Evolutionary conservation across 345 rosid species (phyloP).

Genomic region (Punica granatum): DNA sequence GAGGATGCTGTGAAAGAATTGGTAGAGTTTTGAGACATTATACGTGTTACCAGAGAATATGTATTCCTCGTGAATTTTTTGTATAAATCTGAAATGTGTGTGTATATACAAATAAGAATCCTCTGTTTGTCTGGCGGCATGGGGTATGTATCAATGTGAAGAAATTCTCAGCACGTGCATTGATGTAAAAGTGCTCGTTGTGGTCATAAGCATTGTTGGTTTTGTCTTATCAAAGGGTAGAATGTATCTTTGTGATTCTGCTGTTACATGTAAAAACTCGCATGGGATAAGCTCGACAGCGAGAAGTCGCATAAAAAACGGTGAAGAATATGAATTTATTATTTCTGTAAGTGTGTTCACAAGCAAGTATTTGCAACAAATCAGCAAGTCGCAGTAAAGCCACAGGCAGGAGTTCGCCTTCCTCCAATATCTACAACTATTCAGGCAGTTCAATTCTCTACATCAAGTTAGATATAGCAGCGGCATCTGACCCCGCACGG

Average conservation of each 20-base stretch:
- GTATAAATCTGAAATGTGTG: neutral
- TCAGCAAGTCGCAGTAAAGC: neutral
- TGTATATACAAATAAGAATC: neutral
- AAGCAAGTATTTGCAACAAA: slow-evolving; percentile 1
- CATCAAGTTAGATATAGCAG: neutral
- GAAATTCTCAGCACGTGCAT: neutral
- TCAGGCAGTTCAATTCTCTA: neutral
- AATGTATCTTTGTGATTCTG: neutral
- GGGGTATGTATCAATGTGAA: neutral
- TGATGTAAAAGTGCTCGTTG: neutral
- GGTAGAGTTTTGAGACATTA: neutral
- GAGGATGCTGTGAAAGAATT: slow-evolving; percentile 49
- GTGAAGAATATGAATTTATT: neutral
- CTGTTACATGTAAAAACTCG: neutral
- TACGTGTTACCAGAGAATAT: neutral
- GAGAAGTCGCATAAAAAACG: neutral
- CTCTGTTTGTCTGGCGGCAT: neutral
- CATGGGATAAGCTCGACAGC: neutral
- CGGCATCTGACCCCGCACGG: neutral
- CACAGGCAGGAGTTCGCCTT: neutral
- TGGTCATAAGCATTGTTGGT: neutral
- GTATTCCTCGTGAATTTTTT: neutral
- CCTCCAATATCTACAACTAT: neutral
- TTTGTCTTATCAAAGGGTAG: neutral
- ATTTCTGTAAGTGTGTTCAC: neutral